Evolutionary conservation across 495 filamentous ascomycete genomes (phyloP), one percentile per base, ranked within the genome.

Genomic region (Lichenothelia convexa): DNA sequence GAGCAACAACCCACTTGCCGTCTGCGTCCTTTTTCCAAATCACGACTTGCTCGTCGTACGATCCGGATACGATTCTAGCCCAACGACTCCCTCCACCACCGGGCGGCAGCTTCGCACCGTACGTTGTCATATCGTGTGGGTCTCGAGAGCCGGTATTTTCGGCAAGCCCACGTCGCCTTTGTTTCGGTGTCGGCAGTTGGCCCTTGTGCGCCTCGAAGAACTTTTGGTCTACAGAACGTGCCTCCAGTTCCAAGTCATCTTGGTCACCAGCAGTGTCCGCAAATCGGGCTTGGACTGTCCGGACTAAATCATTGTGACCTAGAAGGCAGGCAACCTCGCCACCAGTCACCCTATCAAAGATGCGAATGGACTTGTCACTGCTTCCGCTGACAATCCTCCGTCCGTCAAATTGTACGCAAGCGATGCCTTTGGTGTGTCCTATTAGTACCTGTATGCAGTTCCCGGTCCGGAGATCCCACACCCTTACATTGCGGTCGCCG

Each of bases 401-500:
- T n/a, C 82, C 85, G 54, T 99, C 89, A 46, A 81, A 93, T 55
- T 95, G 86, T 15, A 99, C 82, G 56, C 89, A 99, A 12, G 89
- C 89, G 49, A 99, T 95, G 13, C 89, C 89, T 55, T 95, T 99
- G 39, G 69, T 68, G 49, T 99, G 89, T 3, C 89, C 91, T 31
- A 80, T 56, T 24, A 91, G 68, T 6, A 80, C 89, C 45, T 75
- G 73, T 13, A 66, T 60, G 50, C 80, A 87, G 11, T 63, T 56
- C 34, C 85, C 82, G 1, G 71, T 80, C 13, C 73, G 73, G 55
- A 93, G 75, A 50, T 89, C 80, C 91, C 91, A 99, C 12, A 93
- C 65, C 47, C 91, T 92, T 48, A 95, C 78, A 45, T 75, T 65
- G 7, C 86, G 75, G 53, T 99, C 89, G 2, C 89, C 89, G 30